Percentiles rank a stretch among this genome's conserved stretches.
These are phyloP conservation scores for Globisporangium heterothallicum DNA, from an alignment of 352 stramenopile species.

Conservation along the genomic window DNA sequence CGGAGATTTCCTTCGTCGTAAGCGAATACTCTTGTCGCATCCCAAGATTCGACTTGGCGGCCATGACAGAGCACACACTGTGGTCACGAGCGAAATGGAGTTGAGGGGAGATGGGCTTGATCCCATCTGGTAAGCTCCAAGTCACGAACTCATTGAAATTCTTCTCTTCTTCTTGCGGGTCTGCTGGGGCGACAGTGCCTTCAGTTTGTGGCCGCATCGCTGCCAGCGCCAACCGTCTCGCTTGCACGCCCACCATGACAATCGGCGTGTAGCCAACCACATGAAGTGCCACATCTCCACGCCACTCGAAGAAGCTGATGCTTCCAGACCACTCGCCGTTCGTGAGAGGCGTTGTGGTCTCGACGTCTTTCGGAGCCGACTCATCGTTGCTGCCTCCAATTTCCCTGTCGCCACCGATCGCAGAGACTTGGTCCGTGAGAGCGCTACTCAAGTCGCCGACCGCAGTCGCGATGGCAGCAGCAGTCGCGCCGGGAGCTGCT, in stretches of 20 bases:
- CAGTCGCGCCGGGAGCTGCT: background rate
- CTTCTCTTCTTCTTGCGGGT: slow-evolving; percentile 66
- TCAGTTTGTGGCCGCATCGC: slow-evolving; percentile 49
- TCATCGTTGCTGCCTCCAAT: slow-evolving; percentile 14
- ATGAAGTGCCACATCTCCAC: slow-evolving; percentile 67
- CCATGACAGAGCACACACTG: slow-evolving; percentile 67
- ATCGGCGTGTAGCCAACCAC: slow-evolving; percentile 68
- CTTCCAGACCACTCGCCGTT: slow-evolving; percentile 70
- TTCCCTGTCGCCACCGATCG: slow-evolving; percentile 16
- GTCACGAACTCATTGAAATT: slow-evolving; percentile 84
- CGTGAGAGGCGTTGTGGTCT: slow-evolving; percentile 38
- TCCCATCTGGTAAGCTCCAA: slow-evolving; percentile 53
- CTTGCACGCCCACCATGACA: slow-evolving; percentile 75
- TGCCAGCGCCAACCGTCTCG: slow-evolving; percentile 67
- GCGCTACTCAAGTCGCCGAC: background rate
- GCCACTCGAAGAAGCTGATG: slow-evolving; percentile 86
- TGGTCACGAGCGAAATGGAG: slow-evolving; percentile 73
- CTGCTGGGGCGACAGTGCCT: slow-evolving; percentile 17
- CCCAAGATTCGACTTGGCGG: slow-evolving; percentile 32
- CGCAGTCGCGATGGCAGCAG: background rate
- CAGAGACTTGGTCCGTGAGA: background rate
- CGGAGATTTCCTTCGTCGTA: slow-evolving; percentile 84
- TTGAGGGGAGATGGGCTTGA: slow-evolving; percentile 61
- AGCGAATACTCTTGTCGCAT: slow-evolving; percentile 81
- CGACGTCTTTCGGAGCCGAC: slow-evolving; percentile 19